These are phyloP conservation scores for Xylaria cubensis DNA, from an alignment of 495 filamentous ascomycete species.

Conservation along the genomic window DNA sequence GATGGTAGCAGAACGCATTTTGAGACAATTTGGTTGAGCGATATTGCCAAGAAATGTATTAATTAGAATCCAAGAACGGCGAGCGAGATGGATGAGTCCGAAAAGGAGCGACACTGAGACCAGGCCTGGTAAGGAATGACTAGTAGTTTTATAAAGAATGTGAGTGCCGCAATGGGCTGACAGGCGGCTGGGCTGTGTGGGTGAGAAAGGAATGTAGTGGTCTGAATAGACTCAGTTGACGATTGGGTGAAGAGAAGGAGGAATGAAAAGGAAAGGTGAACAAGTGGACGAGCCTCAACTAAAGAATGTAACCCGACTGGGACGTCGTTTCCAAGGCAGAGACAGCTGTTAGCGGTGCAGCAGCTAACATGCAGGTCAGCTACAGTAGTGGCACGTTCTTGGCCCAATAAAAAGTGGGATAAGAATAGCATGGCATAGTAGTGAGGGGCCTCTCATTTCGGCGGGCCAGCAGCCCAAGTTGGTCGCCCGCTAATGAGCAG, in stretches of 20 bases:
- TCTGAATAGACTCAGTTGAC: slow-evolving; percentile 19
- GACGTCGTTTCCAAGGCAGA: neutral
- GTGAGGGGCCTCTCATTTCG: slow-evolving; percentile 10
- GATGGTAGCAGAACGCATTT: slow-evolving; percentile 51
- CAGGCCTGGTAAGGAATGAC: slow-evolving; percentile 32
- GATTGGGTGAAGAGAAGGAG: slow-evolving; percentile 10
- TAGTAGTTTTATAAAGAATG: slow-evolving; percentile 34
- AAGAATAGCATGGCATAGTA: slow-evolving; percentile 9
- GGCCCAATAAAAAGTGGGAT: slow-evolving; percentile 12
- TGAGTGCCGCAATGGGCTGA: slow-evolving; percentile 35
- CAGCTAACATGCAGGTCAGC: neutral
- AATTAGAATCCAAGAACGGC: slow-evolving; percentile 23
- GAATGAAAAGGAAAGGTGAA: slow-evolving; percentile 9
- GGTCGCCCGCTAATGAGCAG: slow-evolving; percentile 8
- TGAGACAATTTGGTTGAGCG: slow-evolving; percentile 33
- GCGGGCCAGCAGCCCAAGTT: neutral
- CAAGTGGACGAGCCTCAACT: slow-evolving; percentile 22
- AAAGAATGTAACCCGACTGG: neutral
- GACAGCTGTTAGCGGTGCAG: neutral
- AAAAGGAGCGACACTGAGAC: slow-evolving; percentile 32
- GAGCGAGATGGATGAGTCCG: slow-evolving; percentile 13
- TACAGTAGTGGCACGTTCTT: slow-evolving; percentile 1
- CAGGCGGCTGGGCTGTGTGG: slow-evolving; percentile 30
- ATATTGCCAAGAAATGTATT: slow-evolving; percentile 18
- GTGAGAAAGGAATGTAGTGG: slow-evolving; percentile 22